Base-by-base conservation (phyloP, 441 rosid species). In the Euphorbia schlechtendalii region DNA sequence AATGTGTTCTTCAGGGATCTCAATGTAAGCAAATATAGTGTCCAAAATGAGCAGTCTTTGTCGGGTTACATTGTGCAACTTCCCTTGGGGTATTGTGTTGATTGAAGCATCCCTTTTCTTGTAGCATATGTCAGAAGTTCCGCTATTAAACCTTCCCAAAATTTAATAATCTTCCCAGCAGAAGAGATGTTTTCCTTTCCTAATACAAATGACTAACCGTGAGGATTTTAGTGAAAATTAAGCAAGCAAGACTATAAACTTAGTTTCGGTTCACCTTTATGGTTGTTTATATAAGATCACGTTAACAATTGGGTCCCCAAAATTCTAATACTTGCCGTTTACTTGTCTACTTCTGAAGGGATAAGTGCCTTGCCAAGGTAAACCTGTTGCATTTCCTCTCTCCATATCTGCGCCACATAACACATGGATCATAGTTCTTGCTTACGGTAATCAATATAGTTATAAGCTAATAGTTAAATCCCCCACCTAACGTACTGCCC, bases 331-430 rank as follows among this genome's bases (percentile, higher is more conserved):
- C 49, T 54, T 17, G 36, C 28, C 56, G 2, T n/a, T 22, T 52
- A 18, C 24, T 51, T 77, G 68, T 88, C 90, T 63, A 90, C 76
- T 63, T 77, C 96, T 18, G 70, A 69, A 9, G 92, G 86, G 70
- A 83, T 72, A 49, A 66, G n/a, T 11, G 91, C 91, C 63, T 82
- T 81, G 73, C 90, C 89, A 17, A 79, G 77, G 77, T 91, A 94
- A 70, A 94, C 96, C 63, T 77, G 89, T 52, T 76, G 94, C 96
- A 94, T 81, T 83, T 94, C 98, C 64, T 89, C 96, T 71, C 84
- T 85, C 99, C 99, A 94, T 32, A 91, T 89, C 96, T 94, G 83
- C 74, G 78, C 14, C 63, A 64, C n/a, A n/a, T n/a, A n/a, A n/a
- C n/a, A n/a, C n/a, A n/a, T n/a, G n/a, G n/a, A n/a, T n/a, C n/a